These are phyloP conservation scores for Lepidium aucheri DNA, from an alignment of 345 rosid genomes.

Conservation along the genomic window DNA sequence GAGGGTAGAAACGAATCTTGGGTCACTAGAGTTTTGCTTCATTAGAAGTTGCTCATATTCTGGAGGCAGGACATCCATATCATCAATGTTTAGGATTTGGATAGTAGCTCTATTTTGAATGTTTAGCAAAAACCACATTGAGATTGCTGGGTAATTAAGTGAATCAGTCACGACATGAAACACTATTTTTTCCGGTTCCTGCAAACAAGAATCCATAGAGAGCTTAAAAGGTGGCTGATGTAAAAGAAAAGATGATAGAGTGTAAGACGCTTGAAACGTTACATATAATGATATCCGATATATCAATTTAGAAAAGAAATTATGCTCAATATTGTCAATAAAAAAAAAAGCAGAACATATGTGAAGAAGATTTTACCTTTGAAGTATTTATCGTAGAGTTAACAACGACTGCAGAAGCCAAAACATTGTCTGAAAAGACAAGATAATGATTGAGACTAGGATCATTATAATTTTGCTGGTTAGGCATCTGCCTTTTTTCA, in stretches of 20 bases:
- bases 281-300: not conserved
- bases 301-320: not conserved
- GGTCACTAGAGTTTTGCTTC: constrained; percentile 53
- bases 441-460: constrained; percentile 63
- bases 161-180: constrained; percentile 82
- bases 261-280: not conserved
- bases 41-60: constrained; percentile 42
- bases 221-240: constrained; percentile 9
- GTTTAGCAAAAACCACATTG: constrained; percentile 83
- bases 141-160: constrained; percentile 77
- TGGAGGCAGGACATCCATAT: constrained; percentile 51
- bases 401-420: constrained; percentile 83
- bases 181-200: constrained; percentile 68
- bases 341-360: not conserved
- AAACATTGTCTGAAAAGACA: constrained; percentile 76
- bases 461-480: constrained; percentile 45
- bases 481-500: constrained; percentile 61
- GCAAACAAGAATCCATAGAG: constrained; percentile 20
- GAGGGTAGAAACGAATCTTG: constrained; percentile 58
- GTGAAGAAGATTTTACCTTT: constrained; percentile 40
- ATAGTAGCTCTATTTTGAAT: constrained; percentile 54
- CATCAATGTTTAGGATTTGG: constrained; percentile 57
- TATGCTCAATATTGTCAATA: not conserved
- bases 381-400: constrained; percentile 68
- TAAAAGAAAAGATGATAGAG: not conserved